These are phyloP conservation scores for Testicularia cyperi DNA, from an alignment of 1,284 basidiomycete species.

Conservation along the genomic window DNA sequence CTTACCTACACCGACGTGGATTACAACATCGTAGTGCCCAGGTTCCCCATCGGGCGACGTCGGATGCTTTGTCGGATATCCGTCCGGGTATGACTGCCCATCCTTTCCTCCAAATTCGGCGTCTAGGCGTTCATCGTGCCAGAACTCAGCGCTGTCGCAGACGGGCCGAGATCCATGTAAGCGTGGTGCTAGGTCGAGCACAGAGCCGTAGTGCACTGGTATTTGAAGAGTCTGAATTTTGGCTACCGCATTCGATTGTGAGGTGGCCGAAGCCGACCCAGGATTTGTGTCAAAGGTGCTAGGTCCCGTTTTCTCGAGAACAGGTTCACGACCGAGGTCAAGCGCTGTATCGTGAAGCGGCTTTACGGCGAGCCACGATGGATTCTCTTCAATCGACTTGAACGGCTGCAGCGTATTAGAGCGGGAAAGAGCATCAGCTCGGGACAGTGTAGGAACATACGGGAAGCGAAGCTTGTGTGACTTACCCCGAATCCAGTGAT, in stretches of 20 bases:
- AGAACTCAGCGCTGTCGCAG: constrained; percentile 7
- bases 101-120: constrained; percentile 1
- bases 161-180: constrained; percentile 6
- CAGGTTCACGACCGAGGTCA: constrained; percentile 1
- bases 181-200: constrained; percentile 25
- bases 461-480: background rate
- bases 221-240: constrained; percentile 34
- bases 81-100: constrained; percentile 8
- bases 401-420: constrained; percentile 17
- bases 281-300: too few species aligned
- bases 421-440: background rate
- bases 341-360: constrained; percentile 18
- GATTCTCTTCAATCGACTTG: constrained; percentile 19
- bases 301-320: background rate
- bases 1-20: constrained; percentile 34
- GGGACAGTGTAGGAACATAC: background rate
- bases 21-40: constrained; percentile 18
- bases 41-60: background rate
- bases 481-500: constrained; percentile 32
- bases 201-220: constrained; percentile 25
- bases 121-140: constrained; percentile 20
- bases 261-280: too few species aligned
- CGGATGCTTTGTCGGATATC: constrained; percentile 13
- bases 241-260: background rate
- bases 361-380: constrained; percentile 37